These are phyloP conservation scores for Lyophyllum decastes DNA, from an alignment of 768 basidiomycete genomes.

Conservation along the genomic window DNA sequence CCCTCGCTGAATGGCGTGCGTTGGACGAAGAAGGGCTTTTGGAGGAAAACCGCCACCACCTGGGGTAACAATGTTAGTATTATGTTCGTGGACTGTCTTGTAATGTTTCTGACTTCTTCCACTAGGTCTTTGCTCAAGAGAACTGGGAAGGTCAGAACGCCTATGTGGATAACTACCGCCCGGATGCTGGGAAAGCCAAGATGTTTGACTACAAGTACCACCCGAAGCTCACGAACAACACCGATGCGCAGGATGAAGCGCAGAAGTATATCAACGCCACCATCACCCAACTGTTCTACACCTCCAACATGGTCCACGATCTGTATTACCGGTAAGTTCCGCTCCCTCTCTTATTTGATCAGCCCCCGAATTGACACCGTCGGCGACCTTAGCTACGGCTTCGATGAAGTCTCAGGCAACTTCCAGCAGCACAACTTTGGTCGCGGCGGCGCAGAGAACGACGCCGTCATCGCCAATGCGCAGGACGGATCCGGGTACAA, in stretches of 20 bases:
- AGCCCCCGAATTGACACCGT: neutral
- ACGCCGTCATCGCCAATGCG: constrained; percentile 92
- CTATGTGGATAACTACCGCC: constrained; percentile 78
- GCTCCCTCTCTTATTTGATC: neutral
- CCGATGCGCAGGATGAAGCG: constrained; percentile 69
- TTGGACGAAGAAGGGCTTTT: constrained; percentile 34
- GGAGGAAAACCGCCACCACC: constrained; percentile 75
- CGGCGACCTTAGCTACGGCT: constrained; percentile 69
- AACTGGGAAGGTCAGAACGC: constrained; percentile 77
- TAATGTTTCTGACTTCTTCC: neutral
- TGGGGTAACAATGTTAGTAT: constrained; percentile 78
- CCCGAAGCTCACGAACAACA: constrained; percentile 55
- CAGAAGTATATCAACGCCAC: constrained; percentile 85
- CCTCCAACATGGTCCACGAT: constrained; percentile 79
- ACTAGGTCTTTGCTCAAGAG: constrained; percentile 87
- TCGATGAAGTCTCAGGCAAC: constrained; percentile 89
- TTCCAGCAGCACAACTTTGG: constrained; percentile 99
- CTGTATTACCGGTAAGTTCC: constrained; percentile 65
- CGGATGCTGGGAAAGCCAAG: constrained; percentile 57
- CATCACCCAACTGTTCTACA: constrained; percentile 89
- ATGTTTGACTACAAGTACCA: constrained; percentile 76
- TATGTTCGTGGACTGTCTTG: neutral
- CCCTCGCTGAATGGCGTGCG: constrained; percentile 43
- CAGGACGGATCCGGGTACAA: constrained; percentile 95
- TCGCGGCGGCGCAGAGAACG: constrained; percentile 81